Conservation (phyloP, 495 filamentous ascomycete genomes). For the Neurospora sp. region DNA sequence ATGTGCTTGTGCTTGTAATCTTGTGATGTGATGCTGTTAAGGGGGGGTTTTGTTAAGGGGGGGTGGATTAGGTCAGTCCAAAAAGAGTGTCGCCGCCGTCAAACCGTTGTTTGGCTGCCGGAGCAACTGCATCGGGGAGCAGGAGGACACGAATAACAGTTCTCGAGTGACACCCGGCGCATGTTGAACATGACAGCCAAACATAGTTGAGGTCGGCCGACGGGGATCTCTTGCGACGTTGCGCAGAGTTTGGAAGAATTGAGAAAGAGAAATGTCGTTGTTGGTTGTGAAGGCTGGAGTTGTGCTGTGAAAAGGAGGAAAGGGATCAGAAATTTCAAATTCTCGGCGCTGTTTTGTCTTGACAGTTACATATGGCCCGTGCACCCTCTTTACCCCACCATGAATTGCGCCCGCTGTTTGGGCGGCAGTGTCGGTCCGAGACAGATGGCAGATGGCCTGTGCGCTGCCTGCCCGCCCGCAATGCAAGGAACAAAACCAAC, state of each 20-base stretch:
- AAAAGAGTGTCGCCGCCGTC: neutral
- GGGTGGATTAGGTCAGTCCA: neutral
- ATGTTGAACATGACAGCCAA: neutral
- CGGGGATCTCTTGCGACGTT: neutral
- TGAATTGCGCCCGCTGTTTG: conserved; percentile 6
- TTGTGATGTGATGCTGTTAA: neutral
- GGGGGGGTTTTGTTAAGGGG: neutral
- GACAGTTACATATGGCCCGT: neutral
- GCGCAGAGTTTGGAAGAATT: neutral
- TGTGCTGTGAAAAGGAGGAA: neutral
- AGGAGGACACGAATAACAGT: neutral
- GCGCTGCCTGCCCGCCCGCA: neutral
- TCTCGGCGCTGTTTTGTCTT: neutral
- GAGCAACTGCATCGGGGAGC: neutral
- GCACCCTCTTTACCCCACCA: neutral
- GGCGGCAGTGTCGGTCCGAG: conserved; percentile 3
- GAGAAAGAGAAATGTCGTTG: neutral
- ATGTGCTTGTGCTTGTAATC: conserved; percentile 10
- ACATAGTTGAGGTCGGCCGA: neutral
- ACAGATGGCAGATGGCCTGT: neutral
- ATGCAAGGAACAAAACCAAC: neutral
- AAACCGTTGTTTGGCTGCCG: neutral
- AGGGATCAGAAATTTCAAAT: neutral
- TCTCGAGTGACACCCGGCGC: neutral
- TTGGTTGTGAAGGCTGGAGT: neutral